Evolutionary conservation across 1,139 yeast species (phyloP).

Genomic region (Zygoascus hellenicus): DNA sequence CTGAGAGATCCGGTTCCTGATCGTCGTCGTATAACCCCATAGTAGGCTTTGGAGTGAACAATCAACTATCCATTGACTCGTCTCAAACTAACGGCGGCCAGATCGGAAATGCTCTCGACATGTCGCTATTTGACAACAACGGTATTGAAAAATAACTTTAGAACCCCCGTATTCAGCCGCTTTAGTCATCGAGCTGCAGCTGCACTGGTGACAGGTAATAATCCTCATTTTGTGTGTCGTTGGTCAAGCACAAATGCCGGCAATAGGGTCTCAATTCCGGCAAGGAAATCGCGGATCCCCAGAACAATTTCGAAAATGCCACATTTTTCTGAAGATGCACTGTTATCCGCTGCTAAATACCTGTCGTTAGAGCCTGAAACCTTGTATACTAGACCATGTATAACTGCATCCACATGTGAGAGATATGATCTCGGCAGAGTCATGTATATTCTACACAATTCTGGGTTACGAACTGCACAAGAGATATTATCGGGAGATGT

Average conservation of each 20-base stretch:
- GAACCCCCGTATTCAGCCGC: too few species aligned
- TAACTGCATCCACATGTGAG: slow-evolving; percentile 68
- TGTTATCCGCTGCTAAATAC: slow-evolving; percentile 4
- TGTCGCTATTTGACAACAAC: too few species aligned
- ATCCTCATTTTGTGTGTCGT: too few species aligned
- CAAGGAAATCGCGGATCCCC: slow-evolving; percentile 4
- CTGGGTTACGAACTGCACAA: slow-evolving; percentile 37
- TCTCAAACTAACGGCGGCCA: too few species aligned
- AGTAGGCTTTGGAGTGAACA: neutral
- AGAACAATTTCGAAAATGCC: slow-evolving; percentile 5
- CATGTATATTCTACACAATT: slow-evolving; percentile 32
- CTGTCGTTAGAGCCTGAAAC: neutral
- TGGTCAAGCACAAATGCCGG: neutral
- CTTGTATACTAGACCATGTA: slow-evolving; percentile 38
- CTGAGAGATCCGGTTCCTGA: neutral
- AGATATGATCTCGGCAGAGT: slow-evolving; percentile 51
- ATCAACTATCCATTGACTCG: neutral
- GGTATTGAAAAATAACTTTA: too few species aligned
- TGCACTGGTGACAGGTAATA: too few species aligned
- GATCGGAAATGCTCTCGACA: too few species aligned
- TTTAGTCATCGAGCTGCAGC: too few species aligned
- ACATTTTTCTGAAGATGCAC: neutral
- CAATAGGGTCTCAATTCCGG: neutral
- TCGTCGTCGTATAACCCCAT: slow-evolving; percentile 3
- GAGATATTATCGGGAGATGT: slow-evolving; percentile 52